Evolutionary conservation across 192 early-diverging fungal species (phyloP).

Genomic region (Linnemannia zychae): DNA sequence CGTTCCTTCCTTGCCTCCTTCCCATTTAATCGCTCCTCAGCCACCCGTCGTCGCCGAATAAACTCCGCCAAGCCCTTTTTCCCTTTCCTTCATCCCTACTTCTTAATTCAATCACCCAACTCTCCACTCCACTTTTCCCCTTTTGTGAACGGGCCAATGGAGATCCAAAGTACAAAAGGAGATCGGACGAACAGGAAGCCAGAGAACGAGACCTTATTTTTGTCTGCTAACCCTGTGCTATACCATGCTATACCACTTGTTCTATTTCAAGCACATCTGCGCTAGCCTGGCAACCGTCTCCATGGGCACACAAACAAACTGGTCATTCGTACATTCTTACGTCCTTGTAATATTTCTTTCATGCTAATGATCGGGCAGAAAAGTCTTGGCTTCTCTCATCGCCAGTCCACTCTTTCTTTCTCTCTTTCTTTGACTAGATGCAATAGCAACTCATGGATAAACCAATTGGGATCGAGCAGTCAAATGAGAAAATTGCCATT

Average conservation of each 20-base stretch:
- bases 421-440: too few species aligned
- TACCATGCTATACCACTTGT: not conserved
- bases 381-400: slow-evolving; percentile 1
- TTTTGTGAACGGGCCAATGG: not conserved
- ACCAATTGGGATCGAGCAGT: not conserved
- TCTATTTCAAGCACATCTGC: not conserved
- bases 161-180: not conserved
- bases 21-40: too few species aligned
- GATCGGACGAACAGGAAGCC: not conserved
- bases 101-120: not conserved
- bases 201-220: slow-evolving; percentile 5
- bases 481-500: not conserved
- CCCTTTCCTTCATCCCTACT: not conserved
- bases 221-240: not conserved
- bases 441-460: too few species aligned
- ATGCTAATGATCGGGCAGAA: not conserved
- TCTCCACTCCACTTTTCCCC: not conserved
- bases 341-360: too few species aligned
- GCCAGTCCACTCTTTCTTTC: not conserved
- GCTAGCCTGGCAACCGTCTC: not conserved
- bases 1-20: not conserved
- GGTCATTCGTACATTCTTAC: not conserved
- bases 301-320: too few species aligned
- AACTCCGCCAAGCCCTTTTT: not conserved
- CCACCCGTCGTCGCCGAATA: not conserved